These are phyloP conservation scores for Chytriomyces confervae DNA, from an alignment of 192 early-diverging fungal species.

Conservation along the genomic window DNA sequence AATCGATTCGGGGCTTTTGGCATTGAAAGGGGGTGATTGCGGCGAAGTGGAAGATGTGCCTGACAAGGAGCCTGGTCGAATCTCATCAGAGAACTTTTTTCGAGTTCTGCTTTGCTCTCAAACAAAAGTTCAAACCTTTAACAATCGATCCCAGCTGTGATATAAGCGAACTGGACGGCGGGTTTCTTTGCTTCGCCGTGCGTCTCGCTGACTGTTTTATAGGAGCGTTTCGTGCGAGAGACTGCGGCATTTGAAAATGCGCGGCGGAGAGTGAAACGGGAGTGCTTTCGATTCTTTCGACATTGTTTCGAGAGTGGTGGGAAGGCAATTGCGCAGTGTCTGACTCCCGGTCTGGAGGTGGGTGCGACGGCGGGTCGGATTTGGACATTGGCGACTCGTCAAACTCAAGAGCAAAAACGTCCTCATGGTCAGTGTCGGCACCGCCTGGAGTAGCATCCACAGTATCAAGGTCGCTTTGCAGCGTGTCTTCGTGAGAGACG, in stretches of 20 bases:
- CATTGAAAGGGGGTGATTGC: not conserved
- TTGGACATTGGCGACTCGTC: not conserved
- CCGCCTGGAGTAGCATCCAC: not conserved
- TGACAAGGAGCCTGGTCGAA: not conserved
- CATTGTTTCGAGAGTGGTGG: not conserved
- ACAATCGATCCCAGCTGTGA: constrained; percentile 24
- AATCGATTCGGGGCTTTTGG: constrained; percentile 6
- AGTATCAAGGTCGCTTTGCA: not conserved
- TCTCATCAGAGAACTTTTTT: not conserved
- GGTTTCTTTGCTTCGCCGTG: not conserved
- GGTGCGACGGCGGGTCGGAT: not conserved
- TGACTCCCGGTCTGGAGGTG: not conserved
- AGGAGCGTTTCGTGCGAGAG: no score
- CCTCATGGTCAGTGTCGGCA: not conserved
- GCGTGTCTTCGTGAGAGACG: not conserved
- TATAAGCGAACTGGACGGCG: not conserved
- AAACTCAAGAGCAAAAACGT: not conserved
- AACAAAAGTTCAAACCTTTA: constrained; percentile 2
- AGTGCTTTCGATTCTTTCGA: not conserved
- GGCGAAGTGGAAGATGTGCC: not conserved
- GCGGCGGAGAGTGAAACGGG: not conserved
- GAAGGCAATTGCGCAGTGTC: not conserved
- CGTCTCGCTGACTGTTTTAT: no score
- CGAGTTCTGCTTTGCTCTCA: not conserved
- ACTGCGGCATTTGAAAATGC: not conserved